Percentiles rank a stretch among this genome's conserved stretches.
phyloP scores from a whole-genome alignment of 1,284 basidiomycete species.

The Ustilago curta region DNA sequence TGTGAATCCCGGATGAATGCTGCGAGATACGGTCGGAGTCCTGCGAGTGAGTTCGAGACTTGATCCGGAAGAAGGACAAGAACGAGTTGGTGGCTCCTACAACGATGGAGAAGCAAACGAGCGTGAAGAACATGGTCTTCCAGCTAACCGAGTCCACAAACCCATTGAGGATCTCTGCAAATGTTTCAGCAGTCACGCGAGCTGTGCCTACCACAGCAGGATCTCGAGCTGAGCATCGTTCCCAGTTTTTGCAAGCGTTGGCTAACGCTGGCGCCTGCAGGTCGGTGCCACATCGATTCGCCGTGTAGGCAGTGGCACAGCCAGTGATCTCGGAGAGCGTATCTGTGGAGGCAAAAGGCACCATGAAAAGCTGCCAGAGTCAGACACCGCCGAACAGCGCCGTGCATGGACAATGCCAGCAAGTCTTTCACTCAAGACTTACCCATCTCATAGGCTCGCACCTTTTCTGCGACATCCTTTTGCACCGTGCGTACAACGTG shows the following conservation, averaged over 20 bases:
- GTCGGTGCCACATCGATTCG: slow-evolving; percentile 62
- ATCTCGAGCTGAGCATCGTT: slow-evolving; percentile 95
- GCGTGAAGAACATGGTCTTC: slow-evolving; percentile 81
- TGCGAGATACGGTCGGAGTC: slow-evolving; percentile 13
- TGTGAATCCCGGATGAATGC: slow-evolving; percentile 3
- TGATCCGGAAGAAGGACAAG: slow-evolving; percentile 63
- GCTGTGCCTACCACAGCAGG: slow-evolving; percentile 88
- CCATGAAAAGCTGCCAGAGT: neutral
- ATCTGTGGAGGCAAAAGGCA: slow-evolving; percentile 22
- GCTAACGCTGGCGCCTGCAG: slow-evolving; percentile 62
- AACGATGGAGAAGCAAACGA: slow-evolving; percentile 61
- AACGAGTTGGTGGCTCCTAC: slow-evolving; percentile 66
- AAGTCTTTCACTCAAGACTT: slow-evolving; percentile 36
- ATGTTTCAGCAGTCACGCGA: slow-evolving; percentile 89
- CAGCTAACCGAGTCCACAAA: slow-evolving; percentile 97
- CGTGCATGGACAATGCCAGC: slow-evolving; percentile 2
- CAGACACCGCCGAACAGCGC: too few relatives aligned
- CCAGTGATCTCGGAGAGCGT: slow-evolving; percentile 61
- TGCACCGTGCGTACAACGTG: slow-evolving; percentile 90
- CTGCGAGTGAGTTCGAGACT: slow-evolving; percentile 27
- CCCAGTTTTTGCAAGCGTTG: slow-evolving; percentile 75
- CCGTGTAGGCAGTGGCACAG: slow-evolving; percentile 52
- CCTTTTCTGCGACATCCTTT: slow-evolving; percentile 87
- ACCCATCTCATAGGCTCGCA: slow-evolving; percentile 91
- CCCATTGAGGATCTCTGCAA: slow-evolving; percentile 93